Evolutionary conservation across 129 eudicot species (phyloP), one percentile per base, ranked within the genome.

Genomic region (Arctium minus): DNA sequence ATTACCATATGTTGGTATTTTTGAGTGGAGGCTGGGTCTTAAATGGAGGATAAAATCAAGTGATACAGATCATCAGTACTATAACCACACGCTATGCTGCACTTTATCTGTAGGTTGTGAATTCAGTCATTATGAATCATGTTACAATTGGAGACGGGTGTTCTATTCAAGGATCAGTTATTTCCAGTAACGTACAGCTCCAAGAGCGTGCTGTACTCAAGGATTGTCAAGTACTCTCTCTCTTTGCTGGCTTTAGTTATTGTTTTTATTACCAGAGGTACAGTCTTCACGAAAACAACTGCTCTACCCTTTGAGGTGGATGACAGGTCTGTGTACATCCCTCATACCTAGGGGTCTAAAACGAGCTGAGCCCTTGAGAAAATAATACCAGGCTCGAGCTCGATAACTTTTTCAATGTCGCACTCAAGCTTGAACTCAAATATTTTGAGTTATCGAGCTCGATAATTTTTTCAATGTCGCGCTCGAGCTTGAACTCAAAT

Each of bases 101-200:
- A 29, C 2, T 70, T 9, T 70, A 5, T 72, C 37, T 82, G 82
- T 90, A 94, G 98, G 88, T 94, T 74, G 96, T 88, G 46, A 94
- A 89, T 88, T 94, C 97, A 15, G 88, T 94, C 30, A 85, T 94
- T 7, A 92, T 94, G 98, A 81, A 94, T 81, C 94, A 94, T 85
- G 97, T 92, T 6, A 87, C 92, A 0, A 87, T 94, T 67, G 94
- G 92, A 75, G 98, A 94, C 82, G 98, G 98, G 74, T 94, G 98
- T 70, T 91, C 97, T 22, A 91, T 94, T 48, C 97, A 94, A 83
- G 96, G 97, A 50, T 89, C 98, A 3, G 91, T 94, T 70, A 83
- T 94, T 64, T 94, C 97, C 84, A 94, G 96, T 81, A 92, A 92
- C 9, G 97, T 90, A 73, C 98, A 91, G 68, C 87, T 94, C 42